These are phyloP conservation scores for Clavispora phyllophila DNA, from an alignment of 805 yeast genomes.

Conservation along the genomic window DNA sequence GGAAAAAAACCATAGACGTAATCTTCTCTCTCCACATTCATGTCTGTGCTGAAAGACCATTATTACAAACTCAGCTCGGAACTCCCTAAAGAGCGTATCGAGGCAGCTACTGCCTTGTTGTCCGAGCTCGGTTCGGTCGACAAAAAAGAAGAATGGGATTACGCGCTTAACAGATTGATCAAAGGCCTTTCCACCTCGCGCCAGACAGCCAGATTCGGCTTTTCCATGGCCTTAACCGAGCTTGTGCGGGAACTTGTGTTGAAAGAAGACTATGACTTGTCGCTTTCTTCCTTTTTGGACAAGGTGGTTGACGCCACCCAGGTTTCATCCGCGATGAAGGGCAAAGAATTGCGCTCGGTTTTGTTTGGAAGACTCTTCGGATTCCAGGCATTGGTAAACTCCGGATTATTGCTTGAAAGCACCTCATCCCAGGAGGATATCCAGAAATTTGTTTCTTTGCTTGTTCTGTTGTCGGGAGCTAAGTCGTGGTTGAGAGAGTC, in stretches of 20 bases:
- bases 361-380: conserved; percentile 86
- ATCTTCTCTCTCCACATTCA: conserved; percentile 9
- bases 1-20: neutral
- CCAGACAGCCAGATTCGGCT: conserved; percentile 82
- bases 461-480: conserved; percentile 52
- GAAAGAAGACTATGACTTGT: conserved; percentile 25
- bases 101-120: conserved; percentile 64
- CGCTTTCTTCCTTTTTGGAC: conserved; percentile 29
- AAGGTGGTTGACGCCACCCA: conserved; percentile 35
- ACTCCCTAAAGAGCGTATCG: conserved; percentile 61
- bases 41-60: conserved; percentile 64
- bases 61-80: conserved; percentile 78
- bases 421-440: conserved; percentile 12
- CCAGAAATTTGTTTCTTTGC: conserved; percentile 41
- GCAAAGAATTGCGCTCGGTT: conserved; percentile 75
- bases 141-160: conserved; percentile 62
- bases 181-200: conserved; percentile 79
- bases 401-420: conserved; percentile 25
- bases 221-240: conserved; percentile 82
- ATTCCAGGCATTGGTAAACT: conserved; percentile 61
- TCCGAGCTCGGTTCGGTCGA: conserved; percentile 48
- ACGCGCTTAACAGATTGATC: conserved; percentile 72
- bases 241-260: conserved; percentile 35
- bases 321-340: conserved; percentile 46
- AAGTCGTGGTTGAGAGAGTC: conserved; percentile 90